Percentiles rank a stretch among this genome's conserved stretches.
These are phyloP conservation scores for Colletotrichum destructivum DNA, from an alignment of 2,329 filamentous ascomycete genomes.

Conservation along the genomic window DNA sequence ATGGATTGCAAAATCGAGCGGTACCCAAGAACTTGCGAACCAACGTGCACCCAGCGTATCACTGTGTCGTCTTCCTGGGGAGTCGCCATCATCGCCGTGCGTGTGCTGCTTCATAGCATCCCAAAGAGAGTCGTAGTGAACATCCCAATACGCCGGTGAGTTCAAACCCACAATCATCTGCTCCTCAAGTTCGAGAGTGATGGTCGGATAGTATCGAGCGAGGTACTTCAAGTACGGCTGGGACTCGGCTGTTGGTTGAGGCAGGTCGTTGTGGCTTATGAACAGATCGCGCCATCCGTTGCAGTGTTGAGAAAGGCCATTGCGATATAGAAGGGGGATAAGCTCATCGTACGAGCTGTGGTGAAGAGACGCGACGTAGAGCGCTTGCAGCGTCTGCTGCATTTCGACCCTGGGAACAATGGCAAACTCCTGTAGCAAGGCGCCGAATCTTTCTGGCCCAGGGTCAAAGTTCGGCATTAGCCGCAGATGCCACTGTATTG, in stretches of 20 bases:
- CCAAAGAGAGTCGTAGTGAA: constrained; percentile 45
- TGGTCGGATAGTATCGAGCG: constrained; percentile 60
- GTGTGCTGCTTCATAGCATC: constrained; percentile 57
- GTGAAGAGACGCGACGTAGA: constrained; percentile 62
- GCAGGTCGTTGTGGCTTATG: constrained; percentile 58
- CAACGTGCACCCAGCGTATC: constrained; percentile 83
- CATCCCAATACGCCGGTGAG: constrained; percentile 22
- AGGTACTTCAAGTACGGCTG: constrained; percentile 66
- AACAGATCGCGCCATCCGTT: constrained; percentile 64
- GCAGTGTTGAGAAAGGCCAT: constrained; percentile 62
- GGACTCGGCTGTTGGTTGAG: constrained; percentile 55
- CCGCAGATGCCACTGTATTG: constrained; percentile 64
- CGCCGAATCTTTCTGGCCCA: constrained; percentile 57
- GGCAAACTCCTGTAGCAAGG: constrained; percentile 61
- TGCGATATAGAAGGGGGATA: constrained; percentile 65
- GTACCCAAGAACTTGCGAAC: constrained; percentile 82
- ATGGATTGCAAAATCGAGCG: constrained; percentile 79
- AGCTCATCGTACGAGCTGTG: constrained; percentile 65
- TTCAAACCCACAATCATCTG: constrained; percentile 43
- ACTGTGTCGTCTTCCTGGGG: constrained; percentile 66
- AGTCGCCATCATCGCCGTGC: constrained; percentile 57
- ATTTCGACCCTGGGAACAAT: constrained; percentile 53
- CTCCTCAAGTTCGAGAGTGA: constrained; percentile 57
- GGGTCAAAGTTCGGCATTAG: constrained; percentile 61
- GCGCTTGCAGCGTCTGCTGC: constrained; percentile 57